These are phyloP conservation scores for Fusarium pseudograminearum DNA, from an alignment of 2,329 filamentous ascomycete genomes.

Conservation along the genomic window DNA sequence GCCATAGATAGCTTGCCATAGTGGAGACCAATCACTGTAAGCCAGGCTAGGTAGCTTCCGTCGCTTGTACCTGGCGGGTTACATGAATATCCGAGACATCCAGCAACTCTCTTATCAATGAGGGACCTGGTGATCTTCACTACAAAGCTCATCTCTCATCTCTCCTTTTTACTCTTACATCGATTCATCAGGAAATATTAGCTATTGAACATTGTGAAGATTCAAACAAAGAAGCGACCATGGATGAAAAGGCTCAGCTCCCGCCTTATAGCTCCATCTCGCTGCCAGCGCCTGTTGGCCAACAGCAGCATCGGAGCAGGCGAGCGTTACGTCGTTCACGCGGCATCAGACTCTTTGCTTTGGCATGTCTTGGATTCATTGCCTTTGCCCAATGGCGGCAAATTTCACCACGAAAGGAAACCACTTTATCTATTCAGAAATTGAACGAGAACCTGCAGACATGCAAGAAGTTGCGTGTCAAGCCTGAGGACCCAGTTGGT, in stretches of 20 bases:
- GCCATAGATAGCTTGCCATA: constrained; percentile 25
- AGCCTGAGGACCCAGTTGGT: constrained; percentile 67
- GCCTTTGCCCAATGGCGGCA: constrained; percentile 64
- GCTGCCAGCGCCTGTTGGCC: constrained; percentile 40
- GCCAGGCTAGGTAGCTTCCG: neutral
- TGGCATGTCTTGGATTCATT: constrained; percentile 64
- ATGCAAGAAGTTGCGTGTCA: constrained; percentile 66
- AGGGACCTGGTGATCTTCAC: constrained; percentile 31
- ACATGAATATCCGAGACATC: constrained; percentile 1
- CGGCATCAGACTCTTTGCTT: constrained; percentile 56
- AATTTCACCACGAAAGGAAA: constrained; percentile 47
- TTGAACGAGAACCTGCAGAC: constrained; percentile 66
- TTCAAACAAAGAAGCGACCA: constrained; percentile 19
- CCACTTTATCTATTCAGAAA: constrained; percentile 63
- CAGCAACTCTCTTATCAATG: constrained; percentile 21
- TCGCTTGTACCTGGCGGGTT: neutral
- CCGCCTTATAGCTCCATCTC: constrained; percentile 59
- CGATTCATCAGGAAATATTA: neutral
- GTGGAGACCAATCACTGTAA: constrained; percentile 29
- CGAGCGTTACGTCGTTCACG: constrained; percentile 58
- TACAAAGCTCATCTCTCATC: constrained; percentile 19
- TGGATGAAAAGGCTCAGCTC: constrained; percentile 58
- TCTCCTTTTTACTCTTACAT: constrained; percentile 12
- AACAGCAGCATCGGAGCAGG: constrained; percentile 39
- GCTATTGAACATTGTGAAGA: constrained; percentile 2